Percentiles rank a stretch among this genome's conserved stretches.
These are phyloP conservation scores for Triticum timopheevii DNA, from an alignment of 176 grass and related monocot species.

Conservation along the genomic window DNA sequence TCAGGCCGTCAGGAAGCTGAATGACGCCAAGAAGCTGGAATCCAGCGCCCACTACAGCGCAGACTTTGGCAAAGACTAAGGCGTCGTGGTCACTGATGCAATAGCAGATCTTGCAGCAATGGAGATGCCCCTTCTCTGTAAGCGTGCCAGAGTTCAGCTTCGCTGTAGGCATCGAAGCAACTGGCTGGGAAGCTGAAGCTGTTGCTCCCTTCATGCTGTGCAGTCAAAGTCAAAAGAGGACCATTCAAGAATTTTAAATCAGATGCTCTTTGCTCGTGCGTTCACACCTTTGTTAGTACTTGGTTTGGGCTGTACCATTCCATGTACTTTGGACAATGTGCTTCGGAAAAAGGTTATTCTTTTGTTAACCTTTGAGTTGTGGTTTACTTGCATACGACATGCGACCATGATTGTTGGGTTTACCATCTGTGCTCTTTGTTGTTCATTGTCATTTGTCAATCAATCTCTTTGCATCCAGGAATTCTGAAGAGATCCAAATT, in stretches of 20 bases:
- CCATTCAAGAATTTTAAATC: slow-evolving; percentile 25
- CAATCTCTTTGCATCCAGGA: not conserved
- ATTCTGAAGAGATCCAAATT: not conserved
- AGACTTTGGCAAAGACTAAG: slow-evolving; percentile 88
- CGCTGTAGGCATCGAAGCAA: not conserved
- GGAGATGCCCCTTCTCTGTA: not conserved
- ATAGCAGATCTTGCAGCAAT: not conserved
- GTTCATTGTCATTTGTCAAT: not conserved
- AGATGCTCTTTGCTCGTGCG: slow-evolving; percentile 26
- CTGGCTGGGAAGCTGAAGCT: not conserved
- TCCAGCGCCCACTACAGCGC: slow-evolving; percentile 89
- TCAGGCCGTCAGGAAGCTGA: slow-evolving; percentile 90
- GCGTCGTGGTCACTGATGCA: not conserved
- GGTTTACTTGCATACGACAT: not conserved
- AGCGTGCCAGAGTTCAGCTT: not conserved
- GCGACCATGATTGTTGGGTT: not conserved
- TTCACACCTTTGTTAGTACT: not conserved
- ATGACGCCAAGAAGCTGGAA: slow-evolving; percentile 93
- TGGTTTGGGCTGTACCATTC: slow-evolving; percentile 19
- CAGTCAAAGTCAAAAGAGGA: not conserved
- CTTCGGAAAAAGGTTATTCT: not conserved
- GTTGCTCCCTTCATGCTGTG: not conserved
- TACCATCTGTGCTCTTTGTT: not conserved
- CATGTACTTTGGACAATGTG: slow-evolving; percentile 23
- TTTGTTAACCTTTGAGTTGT: not conserved